Evolutionary conservation across 179 eudicot species (phyloP), one percentile per base, ranked within the genome.

Genomic region (Corrigiola litoralis): DNA sequence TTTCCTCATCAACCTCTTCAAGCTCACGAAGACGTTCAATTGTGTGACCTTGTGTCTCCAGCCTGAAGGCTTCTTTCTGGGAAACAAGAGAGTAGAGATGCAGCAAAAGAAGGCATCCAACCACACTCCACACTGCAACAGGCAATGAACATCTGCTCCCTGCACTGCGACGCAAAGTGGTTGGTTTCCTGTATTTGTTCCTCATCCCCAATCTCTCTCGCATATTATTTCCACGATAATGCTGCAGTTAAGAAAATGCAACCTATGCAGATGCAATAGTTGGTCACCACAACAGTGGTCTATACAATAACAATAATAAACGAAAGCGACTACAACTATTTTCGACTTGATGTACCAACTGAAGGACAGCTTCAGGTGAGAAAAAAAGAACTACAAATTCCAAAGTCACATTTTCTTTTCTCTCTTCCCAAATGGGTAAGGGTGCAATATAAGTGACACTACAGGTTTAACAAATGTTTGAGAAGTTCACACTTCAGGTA

Each of bases 141-240:
- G 79, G 61, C 18, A 83, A 66, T 32, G 89, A 69, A 75, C 87
- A 86, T 81, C 87, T 84, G 83, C 74, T 86, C 74, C 91, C 87
- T 86, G 89, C 91, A 87, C 82, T 71, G 94, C 86, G 83, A 83
- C 65, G 84, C 83, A 86, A 82, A 83, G 81, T 72, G 74, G 87
- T 87, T 85, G 95, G 77, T 84, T 89, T 92, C 82, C 79, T 70
- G 84, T 85, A 81, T 83, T 85, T 92, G 92, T 84, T 89, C 89
- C 82, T 87, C 81, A 82, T 79, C 89, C 78, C 79, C 87, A 82
- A 82, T 79, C 71, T 80, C 73, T 71, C 78, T 74, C 74, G 63
- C 75, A 75, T 75, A 83, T 73, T 73, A 80, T 73, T 85, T 82
- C 75, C 82, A 78, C 69, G 80, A 71, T 49, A 78, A 73, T 74